phyloP scores from a whole-genome alignment of 306 rosid species.

The Cucurbita maxima region DNA sequence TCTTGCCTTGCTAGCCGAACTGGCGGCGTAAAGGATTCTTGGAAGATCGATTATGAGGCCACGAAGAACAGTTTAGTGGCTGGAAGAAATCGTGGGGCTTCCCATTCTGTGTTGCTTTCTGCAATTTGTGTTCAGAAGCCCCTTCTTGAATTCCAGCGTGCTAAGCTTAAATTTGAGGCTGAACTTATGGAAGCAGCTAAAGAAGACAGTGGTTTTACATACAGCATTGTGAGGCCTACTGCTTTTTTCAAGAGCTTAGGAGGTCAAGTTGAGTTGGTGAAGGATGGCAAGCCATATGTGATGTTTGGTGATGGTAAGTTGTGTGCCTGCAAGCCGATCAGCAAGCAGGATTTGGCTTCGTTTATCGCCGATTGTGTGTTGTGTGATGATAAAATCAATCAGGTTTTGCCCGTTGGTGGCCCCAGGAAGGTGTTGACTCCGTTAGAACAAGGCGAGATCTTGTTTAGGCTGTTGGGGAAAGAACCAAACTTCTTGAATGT shows the following conservation, averaged over 20 bases:
- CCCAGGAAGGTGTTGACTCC: conserved; percentile 88
- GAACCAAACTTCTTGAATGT: conserved; percentile 83
- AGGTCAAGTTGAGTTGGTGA: conserved; percentile 96
- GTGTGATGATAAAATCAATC: conserved; percentile 50
- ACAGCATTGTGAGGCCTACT: conserved; percentile 88
- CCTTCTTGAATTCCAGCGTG: conserved; percentile 85
- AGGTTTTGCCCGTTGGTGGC: conserved; percentile 71
- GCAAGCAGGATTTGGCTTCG: conserved; percentile 80
- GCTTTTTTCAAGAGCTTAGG: conserved; percentile 95
- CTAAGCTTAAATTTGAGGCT: conserved; percentile 80
- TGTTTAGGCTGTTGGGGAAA: conserved; percentile 65
- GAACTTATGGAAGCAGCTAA: conserved; percentile 51
- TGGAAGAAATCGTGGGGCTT: conserved; percentile 68
- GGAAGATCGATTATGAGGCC: conserved; percentile 96
- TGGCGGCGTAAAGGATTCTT: conserved; percentile 90
- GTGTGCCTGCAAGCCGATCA: conserved; percentile 91
- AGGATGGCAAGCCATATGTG: conserved; percentile 95
- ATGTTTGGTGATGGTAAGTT: conserved; percentile 97
- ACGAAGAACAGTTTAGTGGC: conserved; percentile 75
- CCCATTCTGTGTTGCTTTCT: conserved; percentile 84
- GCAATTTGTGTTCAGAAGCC: conserved; percentile 97
- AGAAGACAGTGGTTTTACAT: conserved; percentile 43
- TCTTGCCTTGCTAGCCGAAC: conserved; percentile 89
- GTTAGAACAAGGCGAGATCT: conserved; percentile 76
- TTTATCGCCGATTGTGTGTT: conserved; percentile 76